A percentile compares a stretch with the other conserved stretches of the same genome.
Evolutionary conservation across 2,329 filamentous ascomycete species (phyloP).

Genomic region (Talaromyces albobiverticillius): DNA sequence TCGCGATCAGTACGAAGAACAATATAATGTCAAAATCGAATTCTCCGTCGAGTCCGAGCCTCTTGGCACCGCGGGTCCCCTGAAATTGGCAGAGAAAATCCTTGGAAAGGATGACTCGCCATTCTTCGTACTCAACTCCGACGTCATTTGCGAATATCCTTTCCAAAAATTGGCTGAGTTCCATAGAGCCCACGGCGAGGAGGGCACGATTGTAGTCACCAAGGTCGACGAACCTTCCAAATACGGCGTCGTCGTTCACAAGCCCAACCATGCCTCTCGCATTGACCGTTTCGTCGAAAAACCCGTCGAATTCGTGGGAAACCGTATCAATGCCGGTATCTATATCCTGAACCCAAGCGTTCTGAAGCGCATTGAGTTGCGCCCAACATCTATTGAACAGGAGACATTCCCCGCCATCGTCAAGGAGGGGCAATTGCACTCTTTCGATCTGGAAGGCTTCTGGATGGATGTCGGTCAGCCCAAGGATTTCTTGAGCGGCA

Average conservation of each 20-base stretch:
- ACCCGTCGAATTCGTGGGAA: slow-evolving; percentile 96
- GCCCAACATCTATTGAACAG: slow-evolving; percentile 96
- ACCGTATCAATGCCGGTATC: slow-evolving; percentile 97
- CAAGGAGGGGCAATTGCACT: slow-evolving; percentile 86
- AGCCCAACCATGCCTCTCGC: slow-evolving; percentile 81
- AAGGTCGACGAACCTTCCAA: slow-evolving; percentile 99
- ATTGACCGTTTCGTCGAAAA: slow-evolving; percentile 99
- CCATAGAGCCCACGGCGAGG: slow-evolving; percentile 88
- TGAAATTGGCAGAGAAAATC: slow-evolving; percentile 92
- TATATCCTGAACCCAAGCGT: slow-evolving; percentile 96
- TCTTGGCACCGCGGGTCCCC: slow-evolving; percentile 87
- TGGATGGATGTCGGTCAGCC: slow-evolving; percentile 99
- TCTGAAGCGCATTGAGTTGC: slow-evolving; percentile 86
- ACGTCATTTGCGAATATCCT: slow-evolving; percentile 97
- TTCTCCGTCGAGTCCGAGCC: slow-evolving; percentile 97
- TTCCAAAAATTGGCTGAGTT: slow-evolving; percentile 87
- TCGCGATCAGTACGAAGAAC: slow-evolving; percentile 69
- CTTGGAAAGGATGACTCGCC: slow-evolving; percentile 89
- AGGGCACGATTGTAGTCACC: slow-evolving; percentile 96
- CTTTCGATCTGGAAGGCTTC: slow-evolving; percentile 94
- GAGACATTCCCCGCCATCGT: slow-evolving; percentile 97
- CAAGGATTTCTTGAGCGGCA: slow-evolving; percentile 95
- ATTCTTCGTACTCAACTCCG: slow-evolving; percentile 98
- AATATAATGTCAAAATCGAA: slow-evolving; percentile 91
- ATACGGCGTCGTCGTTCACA: slow-evolving; percentile 98